A percentile compares a stretch with the other conserved stretches of the same genome.
phyloP scores from a whole-genome alignment of 2,329 filamentous ascomycete species.

The Dactylellina cionopaga region DNA sequence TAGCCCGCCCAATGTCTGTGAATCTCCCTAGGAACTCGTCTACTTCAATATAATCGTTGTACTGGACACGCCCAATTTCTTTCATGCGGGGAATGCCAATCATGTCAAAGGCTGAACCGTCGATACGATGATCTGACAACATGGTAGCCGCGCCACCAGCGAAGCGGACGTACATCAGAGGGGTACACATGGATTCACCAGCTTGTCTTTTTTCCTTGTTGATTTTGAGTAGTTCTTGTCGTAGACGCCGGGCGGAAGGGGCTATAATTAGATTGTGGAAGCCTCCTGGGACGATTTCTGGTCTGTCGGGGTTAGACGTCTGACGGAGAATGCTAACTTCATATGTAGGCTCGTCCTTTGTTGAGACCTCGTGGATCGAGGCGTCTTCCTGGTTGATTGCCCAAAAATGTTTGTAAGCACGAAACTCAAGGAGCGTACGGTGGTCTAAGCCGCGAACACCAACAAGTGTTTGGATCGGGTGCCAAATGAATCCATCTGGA shows the following conservation, averaged over 20 bases:
- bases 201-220: constrained; percentile 6
- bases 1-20: constrained; percentile 9
- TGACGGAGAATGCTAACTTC: constrained; percentile 31
- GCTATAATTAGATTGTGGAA: constrained; percentile 38
- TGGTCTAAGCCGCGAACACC: constrained; percentile 42
- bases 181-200: not conserved
- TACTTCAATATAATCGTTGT: not conserved
- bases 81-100: constrained; percentile 18
- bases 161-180: constrained; percentile 35
- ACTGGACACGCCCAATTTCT: constrained; percentile 2
- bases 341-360: constrained; percentile 25
- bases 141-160: constrained; percentile 19
- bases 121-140: constrained; percentile 27
- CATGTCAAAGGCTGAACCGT: constrained; percentile 5
- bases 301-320: not conserved
- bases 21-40: constrained; percentile 22
- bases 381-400: constrained; percentile 35
- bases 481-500: constrained; percentile 49
- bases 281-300: constrained; percentile 11
- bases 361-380: constrained; percentile 10
- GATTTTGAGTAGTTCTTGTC: not conserved
- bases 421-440: constrained; percentile 39
- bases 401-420: constrained; percentile 50
- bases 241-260: not conserved
- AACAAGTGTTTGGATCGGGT: constrained; percentile 40